Conservation (phyloP, 257 asterid species). For the Solanum medicagineum region DNA sequence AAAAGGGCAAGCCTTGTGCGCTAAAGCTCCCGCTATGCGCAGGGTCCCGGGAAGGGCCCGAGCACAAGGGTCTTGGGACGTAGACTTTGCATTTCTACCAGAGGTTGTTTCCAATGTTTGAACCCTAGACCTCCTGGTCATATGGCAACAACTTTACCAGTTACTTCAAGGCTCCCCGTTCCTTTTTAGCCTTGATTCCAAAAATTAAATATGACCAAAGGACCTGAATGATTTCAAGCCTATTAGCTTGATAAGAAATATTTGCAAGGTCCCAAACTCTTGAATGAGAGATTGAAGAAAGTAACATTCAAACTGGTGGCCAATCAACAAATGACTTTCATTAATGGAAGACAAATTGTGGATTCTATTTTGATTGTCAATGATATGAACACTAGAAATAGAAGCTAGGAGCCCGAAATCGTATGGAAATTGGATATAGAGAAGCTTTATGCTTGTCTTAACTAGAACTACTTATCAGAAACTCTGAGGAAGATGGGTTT, state of each 20-base stretch:
- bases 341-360: not conserved
- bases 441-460: not conserved
- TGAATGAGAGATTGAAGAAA: not conserved
- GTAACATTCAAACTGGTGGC: not conserved
- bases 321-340: not conserved
- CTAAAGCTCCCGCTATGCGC: no score
- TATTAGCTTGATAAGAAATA: not conserved
- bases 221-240: not conserved
- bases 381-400: not conserved
- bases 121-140: no score
- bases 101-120: no score
- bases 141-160: no score
- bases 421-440: not conserved
- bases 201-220: no score
- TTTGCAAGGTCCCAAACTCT: not conserved
- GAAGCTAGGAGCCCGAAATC: not conserved
- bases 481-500: not conserved
- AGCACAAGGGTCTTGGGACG: no score
- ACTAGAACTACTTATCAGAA: not conserved
- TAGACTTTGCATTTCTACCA: no score
- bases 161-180: no score
- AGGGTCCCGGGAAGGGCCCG: no score
- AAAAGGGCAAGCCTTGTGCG: no score
- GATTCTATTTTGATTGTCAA: not conserved
- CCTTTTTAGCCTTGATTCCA: not conserved